Conservation (phyloP, 148 eudicot genomes). For the Nepenthes gracilis region DNA sequence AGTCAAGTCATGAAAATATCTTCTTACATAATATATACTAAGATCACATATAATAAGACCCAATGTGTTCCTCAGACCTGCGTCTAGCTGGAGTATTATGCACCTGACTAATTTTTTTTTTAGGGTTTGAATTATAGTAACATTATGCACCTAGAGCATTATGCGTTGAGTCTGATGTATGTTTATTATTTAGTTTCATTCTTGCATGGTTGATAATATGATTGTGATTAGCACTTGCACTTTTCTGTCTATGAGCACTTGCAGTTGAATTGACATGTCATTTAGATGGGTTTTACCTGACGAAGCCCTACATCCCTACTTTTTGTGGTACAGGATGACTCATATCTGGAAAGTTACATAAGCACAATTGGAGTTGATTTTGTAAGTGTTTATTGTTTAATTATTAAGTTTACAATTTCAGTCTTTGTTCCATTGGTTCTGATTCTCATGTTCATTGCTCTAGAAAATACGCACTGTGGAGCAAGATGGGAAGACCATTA, state of each 20-base stretch:
- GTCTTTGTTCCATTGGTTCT: not conserved
- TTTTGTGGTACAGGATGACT: constrained; percentile 59
- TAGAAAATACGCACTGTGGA: constrained; percentile 80
- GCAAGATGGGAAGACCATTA: constrained; percentile 71
- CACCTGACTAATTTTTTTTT: too few relatives aligned
- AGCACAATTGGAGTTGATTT: constrained; percentile 92
- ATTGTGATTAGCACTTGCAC: not conserved
- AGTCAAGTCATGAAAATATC: too few relatives aligned
- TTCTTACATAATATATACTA: too few relatives aligned
- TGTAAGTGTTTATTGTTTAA: constrained; percentile 23
- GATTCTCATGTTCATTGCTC: constrained; percentile 1
- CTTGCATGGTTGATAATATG: too few relatives aligned
- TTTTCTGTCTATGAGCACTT: not conserved
- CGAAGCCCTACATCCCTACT: not conserved
- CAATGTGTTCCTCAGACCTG: too few relatives aligned
- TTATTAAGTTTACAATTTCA: not conserved
- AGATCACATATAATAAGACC: too few relatives aligned
- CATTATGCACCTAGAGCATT: too few relatives aligned
- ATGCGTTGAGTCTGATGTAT: too few relatives aligned
- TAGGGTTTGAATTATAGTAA: too few relatives aligned
- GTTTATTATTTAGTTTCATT: too few relatives aligned
- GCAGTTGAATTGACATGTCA: not conserved
- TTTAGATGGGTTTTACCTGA: not conserved
- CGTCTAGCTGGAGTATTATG: too few relatives aligned
- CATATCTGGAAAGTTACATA: constrained; percentile 79